Evolutionary conservation across 768 basidiomycete species (phyloP), one percentile per base, ranked within the genome.

Genomic region (Hysterangium stoloniferum): DNA sequence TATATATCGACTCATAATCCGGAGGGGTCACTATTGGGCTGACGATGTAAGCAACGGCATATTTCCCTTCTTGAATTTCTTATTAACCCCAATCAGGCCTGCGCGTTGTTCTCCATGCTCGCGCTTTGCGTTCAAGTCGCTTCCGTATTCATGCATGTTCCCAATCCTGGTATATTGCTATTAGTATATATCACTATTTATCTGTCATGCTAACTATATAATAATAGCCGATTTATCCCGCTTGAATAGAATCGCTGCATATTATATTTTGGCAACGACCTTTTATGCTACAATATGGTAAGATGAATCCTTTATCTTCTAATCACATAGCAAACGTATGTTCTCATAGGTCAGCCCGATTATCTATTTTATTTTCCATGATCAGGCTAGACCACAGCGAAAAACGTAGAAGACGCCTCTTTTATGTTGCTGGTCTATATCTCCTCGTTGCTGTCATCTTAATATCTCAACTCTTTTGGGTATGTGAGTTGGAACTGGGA

Each of bases 351-450:
- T 68, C 62, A 33, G 65, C 77, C 2, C 69, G 77, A 19, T 62
- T 76, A 19, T 71, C 75, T 20, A 76, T 78, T 36, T 61, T 79
- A 5, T 75, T 74, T 61, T 76, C 76, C 6, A 68, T 79, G 52
- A 71, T 78, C 45, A 73, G 77, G 27, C 67, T 78, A 56, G 72
- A 74, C 49, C 71, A 72, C 2, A 66, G 67, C 45, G 53, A 57
- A 9, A n/a, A 45, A n/a, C 54, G 38, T 40, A 49, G 48, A 3
- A 29, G 24, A 22, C 43, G 52, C 15, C 36, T 62, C 11, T 42
- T 29, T 33, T 55, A 57, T 45, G 52, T 58, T 1, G 57, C 60
- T 20, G 52, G 11, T 12, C 41, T 57, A 11, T 58, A 58, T 47
- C 51, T 73, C n/a, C 67, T 64, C 1, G 55, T 59, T 22, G 7